Percentiles rank a stretch among this genome's conserved stretches.
Evolutionary conservation across 768 basidiomycete genomes (phyloP).

Genomic region (Phaeotremella skinneri): DNA sequence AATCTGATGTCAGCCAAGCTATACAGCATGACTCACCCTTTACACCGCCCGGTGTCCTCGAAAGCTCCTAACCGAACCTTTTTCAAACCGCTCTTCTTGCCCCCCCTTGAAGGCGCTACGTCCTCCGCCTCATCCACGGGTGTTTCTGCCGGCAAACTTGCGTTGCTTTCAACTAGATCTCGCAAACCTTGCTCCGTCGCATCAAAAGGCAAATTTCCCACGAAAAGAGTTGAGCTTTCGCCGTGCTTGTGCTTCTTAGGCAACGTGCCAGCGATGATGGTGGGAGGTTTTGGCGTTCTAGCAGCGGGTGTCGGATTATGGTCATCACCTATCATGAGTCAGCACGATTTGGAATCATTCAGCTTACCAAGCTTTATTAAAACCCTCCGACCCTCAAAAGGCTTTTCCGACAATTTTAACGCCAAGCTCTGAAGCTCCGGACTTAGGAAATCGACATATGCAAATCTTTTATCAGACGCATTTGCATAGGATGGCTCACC

Average conservation of each 20-base stretch:
- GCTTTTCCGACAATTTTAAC: slow-evolving; percentile 75
- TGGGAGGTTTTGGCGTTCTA: slow-evolving; percentile 53
- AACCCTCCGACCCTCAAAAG: slow-evolving; percentile 76
- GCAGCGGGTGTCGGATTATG: slow-evolving; percentile 58
- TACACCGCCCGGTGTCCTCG: slow-evolving; percentile 90
- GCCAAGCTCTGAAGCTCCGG: slow-evolving; percentile 71
- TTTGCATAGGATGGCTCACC: slow-evolving; percentile 19
- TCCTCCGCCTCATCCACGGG: slow-evolving; percentile 30
- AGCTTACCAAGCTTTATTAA: slow-evolving; percentile 86
- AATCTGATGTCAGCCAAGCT: slow-evolving; percentile 60
- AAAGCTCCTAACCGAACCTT: slow-evolving; percentile 93
- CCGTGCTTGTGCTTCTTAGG: slow-evolving; percentile 78
- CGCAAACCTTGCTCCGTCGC: slow-evolving; percentile 74
- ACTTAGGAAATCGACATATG: slow-evolving; percentile 90
- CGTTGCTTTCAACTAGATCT: slow-evolving; percentile 69
- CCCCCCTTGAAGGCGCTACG: slow-evolving; percentile 28
- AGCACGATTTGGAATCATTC: slow-evolving; percentile 12
- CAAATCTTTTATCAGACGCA: slow-evolving; percentile 62
- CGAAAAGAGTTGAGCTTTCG: slow-evolving; percentile 69
- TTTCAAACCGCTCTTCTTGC: slow-evolving; percentile 54
- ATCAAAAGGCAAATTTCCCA: slow-evolving; percentile 90
- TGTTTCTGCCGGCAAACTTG: slow-evolving; percentile 47
- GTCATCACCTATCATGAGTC: slow-evolving; percentile 61
- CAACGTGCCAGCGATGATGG: slow-evolving; percentile 56
- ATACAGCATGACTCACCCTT: slow-evolving; percentile 65